Evolutionary conservation across 129 eudicot species (phyloP), one percentile per base, ranked within the genome.

Genomic region (Arctium lappa): DNA sequence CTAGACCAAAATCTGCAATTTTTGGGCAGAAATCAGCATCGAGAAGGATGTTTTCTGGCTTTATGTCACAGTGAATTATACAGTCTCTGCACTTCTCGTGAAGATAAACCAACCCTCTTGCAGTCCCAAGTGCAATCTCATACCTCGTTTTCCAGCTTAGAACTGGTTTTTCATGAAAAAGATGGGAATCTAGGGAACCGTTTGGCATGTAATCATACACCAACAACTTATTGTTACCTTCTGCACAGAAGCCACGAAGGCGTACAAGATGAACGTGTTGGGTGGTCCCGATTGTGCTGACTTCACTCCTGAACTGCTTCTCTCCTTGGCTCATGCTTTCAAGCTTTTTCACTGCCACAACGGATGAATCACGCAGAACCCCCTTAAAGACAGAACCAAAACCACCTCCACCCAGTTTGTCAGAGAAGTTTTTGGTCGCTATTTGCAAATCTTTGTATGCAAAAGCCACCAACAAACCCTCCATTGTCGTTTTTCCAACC

Each of bases 11-110:
- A 83, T 93, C 95, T 29, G 89, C 84, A 16, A 89, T 81, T 79
- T 89, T 89, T 10, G 95, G 92, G 76, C 76, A 37, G 39, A 88
- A 88, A 31, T 93, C 88, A 0, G 79, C 85, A 39, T 88, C 96
- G 13, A 89, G 73, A 50, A 93, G 89, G 34, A 91, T 89, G 79
- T 91, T 93, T 78, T 93, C 90, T 27, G 97, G 97, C 83, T 93
- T 91, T 73, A 93, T 93, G 85, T 93, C 97, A 63, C 96, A 93
- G 76, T 93, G 95, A 39, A 91, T 93, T 69, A 93, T 93, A 78
- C 92, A 86, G 65, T 89, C 88, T 78, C 89, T 81, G 82, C 97
- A 91, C 72, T 88, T 85, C 78, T 93, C 94, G 50, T 93, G 97
- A 72, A 93, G 91, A 88, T 91, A 93, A 70, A 82, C 85, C 80